phyloP scores from a whole-genome alignment of 2,329 filamentous ascomycete species.

The Parastagonospora nodorum region DNA sequence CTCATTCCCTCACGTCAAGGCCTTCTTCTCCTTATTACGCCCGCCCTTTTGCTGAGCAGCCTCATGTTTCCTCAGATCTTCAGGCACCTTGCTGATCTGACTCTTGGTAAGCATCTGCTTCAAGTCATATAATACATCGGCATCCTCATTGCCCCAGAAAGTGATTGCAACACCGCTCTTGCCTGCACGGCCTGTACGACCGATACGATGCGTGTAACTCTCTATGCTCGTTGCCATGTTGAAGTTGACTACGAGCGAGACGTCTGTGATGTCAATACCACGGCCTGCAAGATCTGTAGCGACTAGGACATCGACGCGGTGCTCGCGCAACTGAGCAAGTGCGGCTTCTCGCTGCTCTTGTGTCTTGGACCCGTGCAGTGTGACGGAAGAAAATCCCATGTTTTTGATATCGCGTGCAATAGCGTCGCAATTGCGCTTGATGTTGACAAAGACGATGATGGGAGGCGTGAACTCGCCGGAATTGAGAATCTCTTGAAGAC shows the following conservation, averaged over 20 bases:
- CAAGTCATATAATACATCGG: constrained; percentile 89
- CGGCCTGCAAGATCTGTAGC: constrained; percentile 94
- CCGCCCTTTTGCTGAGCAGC: constrained; percentile 81
- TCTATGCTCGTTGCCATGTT: constrained; percentile 97
- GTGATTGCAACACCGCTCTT: constrained; percentile 97
- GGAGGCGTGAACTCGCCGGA: constrained; percentile 82
- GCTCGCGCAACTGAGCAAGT: constrained; percentile 79
- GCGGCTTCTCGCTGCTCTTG: constrained; percentile 97
- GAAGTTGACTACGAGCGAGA: constrained; percentile 95
- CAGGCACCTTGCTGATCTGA: constrained; percentile 83
- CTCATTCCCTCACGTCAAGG: constrained; percentile 5
- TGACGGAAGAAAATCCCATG: constrained; percentile 89
- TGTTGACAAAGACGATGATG: constrained; percentile 99
- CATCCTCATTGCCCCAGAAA: constrained; percentile 88
- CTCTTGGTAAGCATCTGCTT: constrained; percentile 96
- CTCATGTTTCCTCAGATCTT: constrained; percentile 88
- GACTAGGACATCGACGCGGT: constrained; percentile 83
- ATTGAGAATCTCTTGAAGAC: constrained; percentile 85
- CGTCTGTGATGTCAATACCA: constrained; percentile 97
- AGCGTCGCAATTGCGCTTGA: constrained; percentile 97
- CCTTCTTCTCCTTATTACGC: constrained; percentile 45
- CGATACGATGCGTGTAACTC: constrained; percentile 94
- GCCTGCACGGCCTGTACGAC: constrained; percentile 94
- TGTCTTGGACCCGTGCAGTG: constrained; percentile 92
- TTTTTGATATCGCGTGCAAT: constrained; percentile 92